Evolutionary conservation across 306 rosid species (phyloP), one percentile per base, ranked within the genome.

Genomic region (Pachyrhizus erosus): DNA sequence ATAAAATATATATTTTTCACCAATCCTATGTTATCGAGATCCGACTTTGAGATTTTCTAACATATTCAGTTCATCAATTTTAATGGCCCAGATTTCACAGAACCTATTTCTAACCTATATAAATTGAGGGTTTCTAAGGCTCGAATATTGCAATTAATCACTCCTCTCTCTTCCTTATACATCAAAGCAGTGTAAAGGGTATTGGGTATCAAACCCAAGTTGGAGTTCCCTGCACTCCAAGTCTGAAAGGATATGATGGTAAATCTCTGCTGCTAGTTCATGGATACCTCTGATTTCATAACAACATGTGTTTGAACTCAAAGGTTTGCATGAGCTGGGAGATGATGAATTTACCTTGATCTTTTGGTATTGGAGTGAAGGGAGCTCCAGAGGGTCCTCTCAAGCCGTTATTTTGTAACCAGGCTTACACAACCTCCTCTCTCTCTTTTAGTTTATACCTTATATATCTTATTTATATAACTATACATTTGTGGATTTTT

Each of bases 321-420:
- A 79, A 73, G 90, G 90, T 90, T 83, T 86, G 86, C 88, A 85
- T 90, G 91, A 83, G 61, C 3, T 78, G 8, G 90, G 90, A 87
- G 89, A 86, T 86, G 89, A 86, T 86, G 88, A 77, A 75, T 66
- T 64, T 85, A 14, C 78, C 79, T 80, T 90, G 69, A 86, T 88
- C 77, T 49, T 90, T 88, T 85, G 69, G 78, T 72, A 78, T 90
- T 88, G 68, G 39, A 4, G 68, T 61, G 68, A 61, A 61, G 68
- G 14, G 57, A 51, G 57, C 57, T 51, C 9, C 23, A 51, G 3
- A 5, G 1, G 57, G 10, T 51, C 1, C n/a, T 51, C 9, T 51
- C 57, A 51, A 17, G 2, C 23, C 57, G 9, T 51, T 37, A 37
- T 51, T 51, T 51, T 51, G 2, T 17, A 15, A 5, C 21, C 9